Base-by-base conservation (phyloP, 352 stramenopile species). In the Aphanomyces stellatus region DNA sequence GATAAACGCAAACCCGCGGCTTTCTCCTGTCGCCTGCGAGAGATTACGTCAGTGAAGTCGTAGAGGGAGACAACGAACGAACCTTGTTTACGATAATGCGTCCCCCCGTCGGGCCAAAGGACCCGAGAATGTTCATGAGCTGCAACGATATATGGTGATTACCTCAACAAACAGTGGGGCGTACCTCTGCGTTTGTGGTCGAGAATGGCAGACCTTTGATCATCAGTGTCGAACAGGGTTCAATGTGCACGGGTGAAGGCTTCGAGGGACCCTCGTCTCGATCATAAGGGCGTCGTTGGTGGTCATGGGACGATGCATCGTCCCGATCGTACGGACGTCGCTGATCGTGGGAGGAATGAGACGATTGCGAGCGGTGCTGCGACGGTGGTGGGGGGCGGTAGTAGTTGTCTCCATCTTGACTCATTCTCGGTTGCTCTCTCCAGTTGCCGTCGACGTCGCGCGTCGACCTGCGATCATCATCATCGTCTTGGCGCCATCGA, bases 1-100 rank as follows among this genome's bases (percentile, higher is more conserved):
- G 30, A 88, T 81, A 49, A 92, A 95, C 5, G 80, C 86, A 65
- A 95, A 91, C 46, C 86, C 86, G 8, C 86, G 81, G 49, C 76
- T 70, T 59, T 88, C 77, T 27, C 82, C 80, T 28, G 84, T 91
- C 15, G 67, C 55, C 80, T 85, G 48, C 33, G 46, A 30, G 17
- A 53, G 28, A 19, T 57, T 13, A 25, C 25, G 37, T 8, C 15
- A 17, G 2, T 13, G 40, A 43, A 7, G 15, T 11, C 7, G 7
- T 28, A 17, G 22, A 60, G 8, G n/a, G n/a, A 22, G 13, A 13
- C 11, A 46, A 15, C 17, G 25, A 22, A 51, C 64, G 17, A 63
- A 88, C 84, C 77, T 91, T 90, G 57, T 91, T 74, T 56, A 82
- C 74, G 68, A 95, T 90, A 49, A 76, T 71, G 48, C 77, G 72